Conservation (phyloP, 768 basidiomycete genomes). For the Favolaschia claudopus region DNA sequence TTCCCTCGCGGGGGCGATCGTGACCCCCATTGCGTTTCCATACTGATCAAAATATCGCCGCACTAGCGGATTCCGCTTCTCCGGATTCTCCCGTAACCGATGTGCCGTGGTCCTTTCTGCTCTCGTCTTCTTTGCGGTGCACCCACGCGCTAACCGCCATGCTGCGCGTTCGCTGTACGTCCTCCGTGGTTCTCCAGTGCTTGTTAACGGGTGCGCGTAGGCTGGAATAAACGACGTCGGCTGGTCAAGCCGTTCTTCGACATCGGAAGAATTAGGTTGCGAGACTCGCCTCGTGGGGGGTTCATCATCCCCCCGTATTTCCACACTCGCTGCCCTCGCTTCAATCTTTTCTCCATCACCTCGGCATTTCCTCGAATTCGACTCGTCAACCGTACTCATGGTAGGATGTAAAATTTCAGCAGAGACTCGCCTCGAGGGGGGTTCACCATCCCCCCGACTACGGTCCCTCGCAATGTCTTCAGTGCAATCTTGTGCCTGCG, state of each 20-base stretch:
- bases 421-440: constrained; percentile 17
- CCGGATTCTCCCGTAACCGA: not conserved
- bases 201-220: not conserved
- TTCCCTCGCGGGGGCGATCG: constrained; percentile 11
- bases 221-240: not conserved
- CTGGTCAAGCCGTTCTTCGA: not conserved
- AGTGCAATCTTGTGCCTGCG: too few species aligned
- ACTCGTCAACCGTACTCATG: not conserved
- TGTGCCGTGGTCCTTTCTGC: not conserved
- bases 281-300: not conserved
- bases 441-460: not conserved
- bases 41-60: not conserved
- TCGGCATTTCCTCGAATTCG: not conserved
- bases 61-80: not conserved
- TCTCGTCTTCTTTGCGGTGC: not conserved
- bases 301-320: constrained; percentile 1
- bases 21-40: constrained; percentile 20
- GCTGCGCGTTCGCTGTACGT: not conserved
- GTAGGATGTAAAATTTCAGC: not conserved
- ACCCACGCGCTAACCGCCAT: not conserved
- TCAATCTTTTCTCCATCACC: not conserved
- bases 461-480: too few species aligned
- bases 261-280: too few species aligned
- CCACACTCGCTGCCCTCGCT: not conserved
- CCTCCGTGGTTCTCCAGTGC: not conserved